Conservation (phyloP, 257 asterid genomes). For the Fraxinus cuspidata region DNA sequence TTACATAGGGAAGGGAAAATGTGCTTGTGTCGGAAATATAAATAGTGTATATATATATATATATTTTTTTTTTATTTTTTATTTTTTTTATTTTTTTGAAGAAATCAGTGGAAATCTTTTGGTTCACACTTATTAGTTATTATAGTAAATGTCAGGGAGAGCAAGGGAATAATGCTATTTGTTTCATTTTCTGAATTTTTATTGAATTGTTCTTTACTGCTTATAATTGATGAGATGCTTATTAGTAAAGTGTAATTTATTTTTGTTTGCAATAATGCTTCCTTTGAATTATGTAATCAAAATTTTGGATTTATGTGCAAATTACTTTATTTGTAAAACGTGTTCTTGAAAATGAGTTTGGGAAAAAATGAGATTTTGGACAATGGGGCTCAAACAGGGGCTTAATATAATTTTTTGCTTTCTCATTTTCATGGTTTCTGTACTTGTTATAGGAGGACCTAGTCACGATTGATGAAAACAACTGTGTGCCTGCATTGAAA, state of each 20-base stretch:
- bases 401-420: not conserved
- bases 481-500: not conserved
- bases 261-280: not conserved
- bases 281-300: not conserved
- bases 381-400: too few species aligned
- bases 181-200: not conserved
- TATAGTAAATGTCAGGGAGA: not conserved
- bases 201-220: not conserved
- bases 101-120: not conserved
- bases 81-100: too few species aligned
- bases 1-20: not conserved
- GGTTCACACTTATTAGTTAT: not conserved
- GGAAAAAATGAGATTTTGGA: too few species aligned
- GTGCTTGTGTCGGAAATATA: not conserved
- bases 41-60: too few species aligned
- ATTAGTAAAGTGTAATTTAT: not conserved
- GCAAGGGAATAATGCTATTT: not conserved
- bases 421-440: not conserved
- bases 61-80: too few species aligned
- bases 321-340: too few species aligned
- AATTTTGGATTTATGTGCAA: too few species aligned
- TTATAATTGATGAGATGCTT: not conserved
- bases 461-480: not conserved
- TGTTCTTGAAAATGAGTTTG: too few species aligned
- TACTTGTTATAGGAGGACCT: not conserved